Conservation (phyloP, 306 rosid genomes). For the Carpinus viminea region DNA sequence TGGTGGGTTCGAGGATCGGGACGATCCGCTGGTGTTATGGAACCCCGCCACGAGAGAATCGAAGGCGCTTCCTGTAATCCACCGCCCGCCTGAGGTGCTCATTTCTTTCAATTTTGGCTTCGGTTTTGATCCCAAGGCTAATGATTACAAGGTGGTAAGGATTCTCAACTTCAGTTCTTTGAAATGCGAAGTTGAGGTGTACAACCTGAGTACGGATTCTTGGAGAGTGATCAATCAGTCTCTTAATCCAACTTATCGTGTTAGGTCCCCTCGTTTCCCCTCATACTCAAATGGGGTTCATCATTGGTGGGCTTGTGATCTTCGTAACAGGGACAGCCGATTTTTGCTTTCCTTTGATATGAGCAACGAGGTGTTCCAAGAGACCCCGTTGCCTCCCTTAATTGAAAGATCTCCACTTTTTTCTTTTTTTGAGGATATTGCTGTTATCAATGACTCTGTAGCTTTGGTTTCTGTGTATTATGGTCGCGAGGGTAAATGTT, state of each 20-base stretch:
- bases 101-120: neutral
- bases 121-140: neutral
- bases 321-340: neutral
- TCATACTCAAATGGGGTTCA: slow-evolving; percentile 3
- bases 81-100: neutral
- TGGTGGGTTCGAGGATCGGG: neutral
- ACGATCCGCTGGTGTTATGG: neutral
- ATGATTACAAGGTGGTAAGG: neutral
- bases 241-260: neutral
- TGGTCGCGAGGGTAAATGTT: neutral
- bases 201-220: slow-evolving; percentile 2
- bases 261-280: neutral
- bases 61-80: neutral
- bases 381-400: neutral
- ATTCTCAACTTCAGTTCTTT: neutral
- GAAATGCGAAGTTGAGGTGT: neutral
- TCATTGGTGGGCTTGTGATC: neutral
- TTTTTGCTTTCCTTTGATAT: neutral
- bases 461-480: neutral
- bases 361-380: neutral
- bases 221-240: neutral
- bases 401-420: neutral
- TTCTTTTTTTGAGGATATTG: neutral
- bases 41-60: slow-evolving; percentile 8
- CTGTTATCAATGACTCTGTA: neutral